Evolutionary conservation across 495 filamentous ascomycete species (phyloP).

Genomic region (Jackrogersella minutella): DNA sequence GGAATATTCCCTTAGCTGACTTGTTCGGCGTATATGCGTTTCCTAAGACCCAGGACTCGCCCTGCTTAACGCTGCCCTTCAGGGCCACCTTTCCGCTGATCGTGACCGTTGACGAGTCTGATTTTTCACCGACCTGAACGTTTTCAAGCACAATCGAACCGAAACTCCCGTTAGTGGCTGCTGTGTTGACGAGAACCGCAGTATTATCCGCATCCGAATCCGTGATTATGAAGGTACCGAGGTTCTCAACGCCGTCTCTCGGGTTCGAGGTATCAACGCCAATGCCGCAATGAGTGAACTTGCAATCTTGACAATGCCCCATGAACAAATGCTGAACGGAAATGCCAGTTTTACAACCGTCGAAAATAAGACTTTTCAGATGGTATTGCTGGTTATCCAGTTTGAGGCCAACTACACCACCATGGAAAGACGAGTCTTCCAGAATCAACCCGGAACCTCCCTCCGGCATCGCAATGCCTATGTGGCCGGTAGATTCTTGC

Average conservation of each 20-base stretch:
- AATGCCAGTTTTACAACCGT: neutral
- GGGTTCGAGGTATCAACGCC: neutral
- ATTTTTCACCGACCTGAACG: neutral
- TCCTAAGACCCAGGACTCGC: neutral
- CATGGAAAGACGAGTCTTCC: neutral
- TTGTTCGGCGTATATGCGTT: neutral
- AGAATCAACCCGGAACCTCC: neutral
- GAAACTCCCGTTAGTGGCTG: neutral
- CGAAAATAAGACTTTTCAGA: neutral
- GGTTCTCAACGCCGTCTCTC: neutral
- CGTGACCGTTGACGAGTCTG: neutral
- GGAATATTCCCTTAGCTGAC: neutral
- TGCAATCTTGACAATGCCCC: neutral
- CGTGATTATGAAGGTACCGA: neutral
- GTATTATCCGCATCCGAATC: neutral
- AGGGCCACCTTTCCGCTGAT: neutral
- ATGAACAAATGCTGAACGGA: neutral
- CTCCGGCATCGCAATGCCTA: neutral
- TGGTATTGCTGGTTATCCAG: constrained; percentile 2
- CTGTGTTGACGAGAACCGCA: neutral
- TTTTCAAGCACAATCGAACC: neutral
- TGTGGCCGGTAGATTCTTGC: neutral
- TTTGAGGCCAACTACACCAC: neutral
- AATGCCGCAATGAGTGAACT: neutral
- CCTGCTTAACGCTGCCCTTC: neutral